These are phyloP conservation scores for Arabidopsis lyrata DNA, from an alignment of 441 rosid genomes.

Conservation along the genomic window DNA sequence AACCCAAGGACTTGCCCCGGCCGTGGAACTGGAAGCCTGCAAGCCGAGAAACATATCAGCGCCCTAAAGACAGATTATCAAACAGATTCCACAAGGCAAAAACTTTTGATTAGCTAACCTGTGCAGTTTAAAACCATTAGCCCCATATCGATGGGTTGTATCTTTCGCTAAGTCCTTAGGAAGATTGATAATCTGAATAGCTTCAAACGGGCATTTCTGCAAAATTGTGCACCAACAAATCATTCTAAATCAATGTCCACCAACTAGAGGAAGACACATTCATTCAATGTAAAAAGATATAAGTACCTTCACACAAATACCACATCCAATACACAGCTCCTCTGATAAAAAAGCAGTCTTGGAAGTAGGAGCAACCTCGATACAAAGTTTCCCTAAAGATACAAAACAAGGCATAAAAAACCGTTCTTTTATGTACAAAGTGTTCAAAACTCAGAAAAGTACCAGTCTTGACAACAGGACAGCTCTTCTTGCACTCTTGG, in stretches of 20 bases:
- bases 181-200: constrained; percentile 93
- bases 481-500: constrained; percentile 97
- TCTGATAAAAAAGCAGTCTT: constrained; percentile 92
- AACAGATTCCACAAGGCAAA: background rate
- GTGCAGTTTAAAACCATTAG: constrained; percentile 89
- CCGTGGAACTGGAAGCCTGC: constrained; percentile 92
- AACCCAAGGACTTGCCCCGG: constrained; percentile 98
- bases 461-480: constrained; percentile 98
- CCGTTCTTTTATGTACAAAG: background rate
- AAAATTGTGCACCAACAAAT: constrained; percentile 27
- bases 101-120: constrained; percentile 51
- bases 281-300: constrained; percentile 15
- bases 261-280: background rate
- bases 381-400: constrained; percentile 79
- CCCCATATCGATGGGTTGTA: constrained; percentile 94
- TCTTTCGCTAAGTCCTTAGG: constrained; percentile 91
- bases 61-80: background rate
- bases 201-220: constrained; percentile 98
- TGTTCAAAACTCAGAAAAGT: background rate
- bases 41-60: background rate
- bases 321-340: constrained; percentile 97
- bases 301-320: constrained; percentile 92
- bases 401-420: background rate
- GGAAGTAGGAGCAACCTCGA: constrained; percentile 81
- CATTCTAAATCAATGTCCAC: constrained; percentile 2